These are phyloP conservation scores for Colletotrichum sp. DNA, from an alignment of 2,329 filamentous ascomycete species.

Conservation along the genomic window DNA sequence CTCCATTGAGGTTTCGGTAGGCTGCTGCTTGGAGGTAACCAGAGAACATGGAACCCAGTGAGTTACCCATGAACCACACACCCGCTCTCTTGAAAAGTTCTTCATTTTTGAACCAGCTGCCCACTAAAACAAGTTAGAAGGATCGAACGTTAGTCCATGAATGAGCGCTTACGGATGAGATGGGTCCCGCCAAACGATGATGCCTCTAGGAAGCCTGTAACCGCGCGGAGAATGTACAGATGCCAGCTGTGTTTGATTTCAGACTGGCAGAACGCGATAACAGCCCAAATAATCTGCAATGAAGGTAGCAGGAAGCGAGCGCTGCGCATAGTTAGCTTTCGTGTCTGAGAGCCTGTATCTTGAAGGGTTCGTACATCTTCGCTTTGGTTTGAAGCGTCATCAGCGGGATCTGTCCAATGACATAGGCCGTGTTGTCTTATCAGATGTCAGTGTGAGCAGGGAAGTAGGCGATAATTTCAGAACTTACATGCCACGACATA, in stretches of 20 bases:
- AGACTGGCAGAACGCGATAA: slow-evolving; percentile 30
- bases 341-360: neutral
- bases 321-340: slow-evolving; percentile 10
- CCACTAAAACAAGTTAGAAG: slow-evolving; percentile 38
- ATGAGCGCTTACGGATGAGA: slow-evolving; percentile 31
- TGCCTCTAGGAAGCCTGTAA: slow-evolving; percentile 25
- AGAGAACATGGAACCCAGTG: slow-evolving; percentile 58
- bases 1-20: slow-evolving; percentile 56
- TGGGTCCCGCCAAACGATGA: slow-evolving; percentile 31
- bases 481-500: slow-evolving; percentile 20
- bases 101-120: slow-evolving; percentile 45
- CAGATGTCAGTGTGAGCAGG: neutral
- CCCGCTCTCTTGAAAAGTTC: slow-evolving; percentile 54
- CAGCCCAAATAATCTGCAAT: slow-evolving; percentile 26
- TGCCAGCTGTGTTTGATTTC: slow-evolving; percentile 28
- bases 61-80: slow-evolving; percentile 54
- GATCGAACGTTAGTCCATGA: no score
- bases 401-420: slow-evolving; percentile 32
- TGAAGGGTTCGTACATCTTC: slow-evolving; percentile 22
- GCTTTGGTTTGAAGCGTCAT: slow-evolving; percentile 32
- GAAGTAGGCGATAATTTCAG: accelerated
- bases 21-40: slow-evolving; percentile 61
- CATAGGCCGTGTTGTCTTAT: slow-evolving; percentile 28
- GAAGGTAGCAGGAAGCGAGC: slow-evolving; percentile 27
- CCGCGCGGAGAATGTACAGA: slow-evolving; percentile 25